Evolutionary conservation across 768 basidiomycete species (phyloP), one percentile per base, ranked within the genome.

Genomic region (Ramaria sp.): DNA sequence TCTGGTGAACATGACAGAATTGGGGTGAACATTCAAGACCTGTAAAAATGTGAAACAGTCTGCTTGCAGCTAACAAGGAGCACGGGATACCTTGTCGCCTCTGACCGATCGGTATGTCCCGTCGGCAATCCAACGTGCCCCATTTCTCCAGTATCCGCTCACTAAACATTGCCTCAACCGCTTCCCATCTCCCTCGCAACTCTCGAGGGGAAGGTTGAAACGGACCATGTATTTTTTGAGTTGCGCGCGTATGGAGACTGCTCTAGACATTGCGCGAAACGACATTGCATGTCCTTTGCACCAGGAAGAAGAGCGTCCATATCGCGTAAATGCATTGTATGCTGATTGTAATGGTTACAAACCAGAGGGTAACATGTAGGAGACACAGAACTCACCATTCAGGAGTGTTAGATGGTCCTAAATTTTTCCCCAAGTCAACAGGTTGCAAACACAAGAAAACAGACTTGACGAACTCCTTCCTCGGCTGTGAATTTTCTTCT

Each of bases 401-500:
- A 99, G 67, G 3, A 96, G 70, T 3, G 96, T 97, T 20, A 98
- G 71, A 65, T 99, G 96, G 64, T 99, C 96, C 92, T 95, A n/a
- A 9, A 32, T 41, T 22, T 48, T 42, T n/a, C n/a, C n/a, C n/a
- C n/a, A n/a, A 48, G 32, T 56, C 24, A 50, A 13, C 28, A 36
- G 18, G 7, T 12, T 24, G 13, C 48, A 16, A 20, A 18, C 18
- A 41, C 28, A 27, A 5, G 6, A 38, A 13, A 52, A n/a, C 3
- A 4, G 32, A 34, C 3, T 39, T 24, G 7, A 70, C 78, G 62
- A 57, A 92, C 92, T 63, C 96, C 96, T 78, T 99, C 96, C 68
- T 98, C 94, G 0, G 94, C 92, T 0, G 92, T 98, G 62, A 98
- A 98, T 65, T 98, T 98, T 55, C 96, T 72, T 49, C 92, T 76